phyloP scores from a whole-genome alignment of 129 eudicot species.

The Tagetes patula region DNA sequence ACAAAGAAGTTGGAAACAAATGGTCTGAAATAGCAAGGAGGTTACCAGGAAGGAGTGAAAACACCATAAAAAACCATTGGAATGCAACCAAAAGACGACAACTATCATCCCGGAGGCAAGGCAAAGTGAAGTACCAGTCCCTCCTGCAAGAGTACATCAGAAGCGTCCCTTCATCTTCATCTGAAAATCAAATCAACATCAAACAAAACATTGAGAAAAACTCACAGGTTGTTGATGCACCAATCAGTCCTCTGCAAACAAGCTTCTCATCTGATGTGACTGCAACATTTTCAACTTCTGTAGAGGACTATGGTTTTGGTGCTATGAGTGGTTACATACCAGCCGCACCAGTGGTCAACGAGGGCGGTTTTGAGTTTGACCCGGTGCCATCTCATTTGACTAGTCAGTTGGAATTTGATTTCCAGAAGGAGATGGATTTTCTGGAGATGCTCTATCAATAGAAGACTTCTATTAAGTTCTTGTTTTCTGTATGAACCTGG shows the following conservation, averaged over 20 bases:
- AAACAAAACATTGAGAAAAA: constrained; percentile 13
- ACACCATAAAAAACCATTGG: constrained; percentile 62
- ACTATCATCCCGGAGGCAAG: constrained; percentile 24
- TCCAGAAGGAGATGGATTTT: constrained; percentile 47
- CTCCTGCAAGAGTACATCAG: constrained; percentile 48
- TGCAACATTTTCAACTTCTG: constrained; percentile 17
- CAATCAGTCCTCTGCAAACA: constrained; percentile 8
- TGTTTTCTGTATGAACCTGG: constrained; percentile 23
- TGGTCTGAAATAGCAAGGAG: constrained; percentile 67
- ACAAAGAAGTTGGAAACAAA: constrained; percentile 53
- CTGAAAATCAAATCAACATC: constrained; percentile 26
- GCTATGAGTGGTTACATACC: constrained; percentile 27
- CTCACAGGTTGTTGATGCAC: constrained; percentile 8
- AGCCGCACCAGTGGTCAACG: constrained; percentile 23
- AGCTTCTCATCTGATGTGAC: constrained; percentile 17
- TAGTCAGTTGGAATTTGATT: constrained; percentile 40
- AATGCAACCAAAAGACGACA: constrained; percentile 47
- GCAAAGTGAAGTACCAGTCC: constrained; percentile 30
- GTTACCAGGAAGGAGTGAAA: constrained; percentile 64
- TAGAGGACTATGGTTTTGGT: constrained; percentile 29
- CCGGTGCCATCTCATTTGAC: constrained; percentile 27
- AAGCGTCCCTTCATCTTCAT: constrained; percentile 34
- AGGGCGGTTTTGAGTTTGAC: constrained; percentile 29
- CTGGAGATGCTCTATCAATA: constrained; percentile 44
- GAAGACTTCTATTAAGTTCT: not conserved